Evolutionary conservation across 805 yeast species (phyloP).

Genomic region (Wickerhamiella vanderwaltii): DNA sequence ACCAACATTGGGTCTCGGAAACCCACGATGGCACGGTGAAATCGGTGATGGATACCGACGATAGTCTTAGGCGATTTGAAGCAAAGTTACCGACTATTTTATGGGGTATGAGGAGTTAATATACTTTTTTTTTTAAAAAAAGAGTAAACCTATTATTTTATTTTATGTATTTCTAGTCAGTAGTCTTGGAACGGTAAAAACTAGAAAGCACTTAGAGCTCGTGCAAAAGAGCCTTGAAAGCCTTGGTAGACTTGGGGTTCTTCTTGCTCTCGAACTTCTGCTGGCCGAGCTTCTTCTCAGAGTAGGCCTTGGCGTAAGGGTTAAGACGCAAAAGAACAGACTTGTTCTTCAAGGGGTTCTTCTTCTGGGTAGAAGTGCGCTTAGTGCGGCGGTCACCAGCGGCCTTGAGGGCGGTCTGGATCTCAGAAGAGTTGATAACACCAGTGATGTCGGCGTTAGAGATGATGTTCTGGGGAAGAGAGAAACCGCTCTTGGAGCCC

Average conservation of each 20-base stretch:
- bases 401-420: slow-evolving; percentile 94
- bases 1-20: slow-evolving; percentile 20
- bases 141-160: no score
- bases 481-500: slow-evolving; percentile 82
- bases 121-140: no score
- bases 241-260: slow-evolving; percentile 30
- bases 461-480: slow-evolving; percentile 88
- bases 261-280: slow-evolving; percentile 55
- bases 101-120: slow-evolving; percentile 3
- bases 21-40: slow-evolving; percentile 17
- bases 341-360: slow-evolving; percentile 99
- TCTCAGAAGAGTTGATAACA: slow-evolving; percentile 97
- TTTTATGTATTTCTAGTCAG: background rate
- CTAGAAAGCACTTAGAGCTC: slow-evolving; percentile 22
- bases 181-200: background rate
- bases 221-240: slow-evolving; percentile 24
- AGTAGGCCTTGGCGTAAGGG: slow-evolving; percentile 98
- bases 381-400: slow-evolving; percentile 77
- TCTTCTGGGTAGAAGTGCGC: slow-evolving; percentile 93
- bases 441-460: slow-evolving; percentile 93
- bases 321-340: slow-evolving; percentile 94
- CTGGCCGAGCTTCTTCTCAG: slow-evolving; percentile 84
- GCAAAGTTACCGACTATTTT: slow-evolving; percentile 1
- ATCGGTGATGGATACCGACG: slow-evolving; percentile 24
- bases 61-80: slow-evolving; percentile 17